Evolutionary conservation across 1,139 yeast genomes (phyloP).

Genomic region (Chernovozyma sophiae-reginae): DNA sequence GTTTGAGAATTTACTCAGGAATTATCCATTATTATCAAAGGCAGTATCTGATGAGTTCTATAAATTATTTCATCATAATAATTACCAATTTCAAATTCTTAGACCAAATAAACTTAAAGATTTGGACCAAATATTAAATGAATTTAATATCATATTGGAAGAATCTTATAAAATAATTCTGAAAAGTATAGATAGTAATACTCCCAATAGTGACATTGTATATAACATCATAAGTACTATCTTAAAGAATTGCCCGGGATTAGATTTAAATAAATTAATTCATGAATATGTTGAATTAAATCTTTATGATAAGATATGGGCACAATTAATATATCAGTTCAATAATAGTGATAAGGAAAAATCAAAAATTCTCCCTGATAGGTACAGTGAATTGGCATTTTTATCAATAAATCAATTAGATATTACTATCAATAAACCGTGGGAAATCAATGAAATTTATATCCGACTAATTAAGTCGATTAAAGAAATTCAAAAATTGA

Average conservation of each 20-base stretch:
- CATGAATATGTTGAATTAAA: slow-evolving; percentile 70
- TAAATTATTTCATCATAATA: slow-evolving; percentile 42
- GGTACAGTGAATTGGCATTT: slow-evolving; percentile 43
- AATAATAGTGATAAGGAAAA: slow-evolving; percentile 27
- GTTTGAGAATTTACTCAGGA: slow-evolving; percentile 43
- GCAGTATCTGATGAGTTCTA: slow-evolving; percentile 46
- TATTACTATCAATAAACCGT: slow-evolving; percentile 42
- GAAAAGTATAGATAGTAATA: slow-evolving; percentile 36
- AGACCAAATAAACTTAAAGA: slow-evolving; percentile 28
- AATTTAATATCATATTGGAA: slow-evolving; percentile 32
- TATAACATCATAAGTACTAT: slow-evolving; percentile 30
- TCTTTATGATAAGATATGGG: slow-evolving; percentile 63
- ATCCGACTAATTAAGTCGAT: slow-evolving; percentile 52
- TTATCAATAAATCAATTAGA: slow-evolving; percentile 74
- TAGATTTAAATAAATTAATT: slow-evolving; percentile 53
- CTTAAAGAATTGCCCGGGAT: slow-evolving; percentile 33
- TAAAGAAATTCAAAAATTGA: slow-evolving; percentile 47
- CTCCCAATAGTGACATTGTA: slow-evolving; percentile 34
- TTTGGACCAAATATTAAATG: slow-evolving; percentile 24
- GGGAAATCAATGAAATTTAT: slow-evolving; percentile 42
- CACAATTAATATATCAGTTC: slow-evolving; percentile 40
- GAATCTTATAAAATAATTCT: slow-evolving; percentile 38
- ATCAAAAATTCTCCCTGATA: too few species aligned
- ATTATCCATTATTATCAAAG: slow-evolving; percentile 43
- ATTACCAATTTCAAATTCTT: slow-evolving; percentile 29